These are phyloP conservation scores for Plasmodium relictum DNA, from an alignment of 169 alveolate genomes.

Conservation along the genomic window DNA sequence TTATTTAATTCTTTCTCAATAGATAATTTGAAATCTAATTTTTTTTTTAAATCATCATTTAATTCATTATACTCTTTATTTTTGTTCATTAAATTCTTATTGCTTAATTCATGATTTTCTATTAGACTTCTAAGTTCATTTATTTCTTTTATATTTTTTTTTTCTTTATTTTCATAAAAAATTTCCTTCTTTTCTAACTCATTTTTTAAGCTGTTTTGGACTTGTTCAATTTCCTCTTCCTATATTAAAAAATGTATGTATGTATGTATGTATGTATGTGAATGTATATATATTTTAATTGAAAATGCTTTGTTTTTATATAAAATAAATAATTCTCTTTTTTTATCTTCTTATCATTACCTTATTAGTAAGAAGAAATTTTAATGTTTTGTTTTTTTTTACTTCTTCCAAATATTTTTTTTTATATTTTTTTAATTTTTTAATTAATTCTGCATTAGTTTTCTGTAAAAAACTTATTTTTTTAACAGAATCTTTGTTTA, in stretches of 20 bases:
- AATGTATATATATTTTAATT: neutral
- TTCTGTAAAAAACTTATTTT: neutral
- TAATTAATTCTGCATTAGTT: neutral
- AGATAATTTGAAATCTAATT: constrained; percentile 11
- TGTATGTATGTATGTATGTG: constrained; percentile 5
- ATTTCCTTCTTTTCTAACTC: constrained; percentile 16
- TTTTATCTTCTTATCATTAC: constrained; percentile 22
- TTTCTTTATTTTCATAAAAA: constrained; percentile 25
- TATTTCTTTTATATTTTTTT: constrained; percentile 36
- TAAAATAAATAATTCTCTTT: neutral
- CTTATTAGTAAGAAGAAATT: constrained; percentile 64
- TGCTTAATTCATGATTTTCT: constrained; percentile 19
- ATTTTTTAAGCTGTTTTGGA: neutral
- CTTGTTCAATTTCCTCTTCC: constrained; percentile 67
- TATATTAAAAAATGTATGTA: constrained; percentile 7
- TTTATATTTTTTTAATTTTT: constrained; percentile 22
- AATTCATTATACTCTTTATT: constrained; percentile 32
- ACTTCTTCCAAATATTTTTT: constrained; percentile 29
- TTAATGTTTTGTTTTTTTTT: constrained; percentile 65
- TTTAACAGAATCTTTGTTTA: neutral
- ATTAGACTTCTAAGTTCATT: constrained; percentile 21
- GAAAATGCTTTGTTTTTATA: neutral
- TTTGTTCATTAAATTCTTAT: neutral
- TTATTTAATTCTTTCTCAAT: constrained; percentile 23
- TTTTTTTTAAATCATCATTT: constrained; percentile 42